Evolutionary conservation across 768 basidiomycete genomes (phyloP).

Genomic region (Termitomyces heimii): DNA sequence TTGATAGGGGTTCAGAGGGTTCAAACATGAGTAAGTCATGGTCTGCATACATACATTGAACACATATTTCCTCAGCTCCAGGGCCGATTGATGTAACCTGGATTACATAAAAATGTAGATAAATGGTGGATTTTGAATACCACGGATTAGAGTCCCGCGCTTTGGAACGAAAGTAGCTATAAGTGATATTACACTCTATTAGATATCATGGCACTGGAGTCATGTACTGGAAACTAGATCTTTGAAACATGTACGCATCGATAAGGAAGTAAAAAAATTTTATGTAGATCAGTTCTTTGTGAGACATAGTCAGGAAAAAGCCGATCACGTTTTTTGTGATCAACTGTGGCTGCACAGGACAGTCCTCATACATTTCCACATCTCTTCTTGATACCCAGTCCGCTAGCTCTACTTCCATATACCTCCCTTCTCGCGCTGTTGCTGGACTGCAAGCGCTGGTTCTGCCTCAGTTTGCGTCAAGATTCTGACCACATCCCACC

Average conservation of each 20-base stretch:
- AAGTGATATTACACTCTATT: neutral
- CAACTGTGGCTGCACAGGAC: constrained; percentile 9
- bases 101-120: too few relatives aligned
- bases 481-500: constrained; percentile 7
- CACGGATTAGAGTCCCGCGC: neutral
- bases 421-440: constrained; percentile 21
- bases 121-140: neutral
- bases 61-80: too few relatives aligned
- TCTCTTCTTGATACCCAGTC: constrained; percentile 31
- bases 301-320: constrained; percentile 13
- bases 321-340: constrained; percentile 14
- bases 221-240: neutral
- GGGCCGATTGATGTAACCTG: too few relatives aligned
- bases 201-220: neutral
- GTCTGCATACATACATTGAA: too few relatives aligned
- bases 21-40: too few relatives aligned
- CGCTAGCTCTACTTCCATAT: constrained; percentile 12
- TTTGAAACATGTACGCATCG: too few relatives aligned
- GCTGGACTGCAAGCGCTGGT: constrained; percentile 37
- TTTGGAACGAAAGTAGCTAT: neutral
- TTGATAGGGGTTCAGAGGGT: too few relatives aligned
- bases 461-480: constrained; percentile 26
- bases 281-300: neutral
- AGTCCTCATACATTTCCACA: constrained; percentile 5
- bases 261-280: neutral